A percentile compares a stretch with the other conserved stretches of the same genome.
Evolutionary conservation across 2,329 filamentous ascomycete genomes (phyloP).

Genomic region (Talaromyces pinophilus): DNA sequence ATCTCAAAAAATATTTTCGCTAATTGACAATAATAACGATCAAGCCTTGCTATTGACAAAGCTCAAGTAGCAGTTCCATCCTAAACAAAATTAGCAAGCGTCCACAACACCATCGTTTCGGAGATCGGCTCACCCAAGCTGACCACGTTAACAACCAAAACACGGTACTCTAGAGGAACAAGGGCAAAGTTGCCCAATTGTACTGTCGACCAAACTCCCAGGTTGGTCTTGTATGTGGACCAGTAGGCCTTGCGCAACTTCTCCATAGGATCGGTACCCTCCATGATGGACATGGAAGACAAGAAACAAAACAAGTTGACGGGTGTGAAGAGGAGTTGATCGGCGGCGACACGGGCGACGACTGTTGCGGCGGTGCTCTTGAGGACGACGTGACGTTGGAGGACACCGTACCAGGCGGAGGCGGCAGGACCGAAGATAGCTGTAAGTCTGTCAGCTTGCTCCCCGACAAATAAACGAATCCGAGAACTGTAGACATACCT

Average conservation of each 20-base stretch:
- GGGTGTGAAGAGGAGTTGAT: slow-evolving; percentile 84
- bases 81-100: slow-evolving; percentile 34
- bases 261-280: slow-evolving; percentile 65
- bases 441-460: slow-evolving; percentile 36
- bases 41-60: slow-evolving; percentile 54
- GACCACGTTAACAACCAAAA: slow-evolving; percentile 83
- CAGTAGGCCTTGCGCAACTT: slow-evolving; percentile 72
- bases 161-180: slow-evolving; percentile 77
- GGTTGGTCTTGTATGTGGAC: slow-evolving; percentile 76
- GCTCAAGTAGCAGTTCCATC: slow-evolving; percentile 62
- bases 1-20: not conserved
- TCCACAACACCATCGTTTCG: not conserved
- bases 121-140: slow-evolving; percentile 59
- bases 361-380: slow-evolving; percentile 69
- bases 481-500: not conserved
- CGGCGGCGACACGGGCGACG: slow-evolving; percentile 72
- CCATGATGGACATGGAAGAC: slow-evolving; percentile 78
- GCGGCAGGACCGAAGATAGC: slow-evolving; percentile 84
- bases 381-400: slow-evolving; percentile 69
- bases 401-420: slow-evolving; percentile 81
- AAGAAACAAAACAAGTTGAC: slow-evolving; percentile 80
- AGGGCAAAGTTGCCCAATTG: slow-evolving; percentile 87
- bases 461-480: too few species aligned
- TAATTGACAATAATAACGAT: slow-evolving; percentile 16
- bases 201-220: slow-evolving; percentile 82